Conservation (phyloP, 257 asterid species). For the Catharanthus roseus region DNA sequence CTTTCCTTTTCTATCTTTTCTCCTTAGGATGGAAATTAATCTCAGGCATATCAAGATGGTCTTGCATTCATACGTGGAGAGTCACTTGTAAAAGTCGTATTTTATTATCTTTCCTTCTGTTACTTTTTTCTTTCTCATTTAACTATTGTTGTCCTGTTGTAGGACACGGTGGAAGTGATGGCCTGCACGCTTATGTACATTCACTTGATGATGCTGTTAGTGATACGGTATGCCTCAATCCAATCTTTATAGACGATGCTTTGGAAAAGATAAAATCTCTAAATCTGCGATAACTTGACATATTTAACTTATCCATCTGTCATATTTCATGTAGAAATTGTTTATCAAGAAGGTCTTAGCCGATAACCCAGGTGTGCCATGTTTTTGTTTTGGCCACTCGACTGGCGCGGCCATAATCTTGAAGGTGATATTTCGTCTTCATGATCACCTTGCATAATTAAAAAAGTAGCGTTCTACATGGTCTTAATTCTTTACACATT, state of each 20-base stretch:
- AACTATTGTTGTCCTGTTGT: conserved; percentile 6
- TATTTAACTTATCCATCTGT: conserved; percentile 5
- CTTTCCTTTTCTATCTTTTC: too few species aligned
- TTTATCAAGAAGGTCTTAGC: conserved; percentile 51
- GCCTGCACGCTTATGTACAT: conserved; percentile 83
- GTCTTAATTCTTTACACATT: neutral
- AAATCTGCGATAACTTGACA: neutral
- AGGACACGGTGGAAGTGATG: conserved; percentile 99
- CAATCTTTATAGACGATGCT: neutral
- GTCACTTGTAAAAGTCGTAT: neutral
- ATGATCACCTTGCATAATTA: neutral
- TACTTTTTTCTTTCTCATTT: neutral
- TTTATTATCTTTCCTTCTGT: neutral
- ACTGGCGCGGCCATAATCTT: conserved; percentile 88
- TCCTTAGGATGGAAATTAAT: neutral
- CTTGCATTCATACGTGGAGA: neutral
- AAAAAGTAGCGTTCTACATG: neutral
- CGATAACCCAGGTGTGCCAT: conserved; percentile 61
- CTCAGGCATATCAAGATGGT: neutral
- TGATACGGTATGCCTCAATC: conserved; percentile 47
- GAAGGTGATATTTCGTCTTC: conserved; percentile 41
- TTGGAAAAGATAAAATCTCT: neutral
- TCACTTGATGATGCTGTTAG: conserved; percentile 72
- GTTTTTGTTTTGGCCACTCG: conserved; percentile 93
- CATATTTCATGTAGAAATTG: conserved; percentile 40